Evolutionary conservation across 805 yeast species (phyloP), one percentile per base, ranked within the genome.

Genomic region (Aciculoconidium aculeatum): DNA sequence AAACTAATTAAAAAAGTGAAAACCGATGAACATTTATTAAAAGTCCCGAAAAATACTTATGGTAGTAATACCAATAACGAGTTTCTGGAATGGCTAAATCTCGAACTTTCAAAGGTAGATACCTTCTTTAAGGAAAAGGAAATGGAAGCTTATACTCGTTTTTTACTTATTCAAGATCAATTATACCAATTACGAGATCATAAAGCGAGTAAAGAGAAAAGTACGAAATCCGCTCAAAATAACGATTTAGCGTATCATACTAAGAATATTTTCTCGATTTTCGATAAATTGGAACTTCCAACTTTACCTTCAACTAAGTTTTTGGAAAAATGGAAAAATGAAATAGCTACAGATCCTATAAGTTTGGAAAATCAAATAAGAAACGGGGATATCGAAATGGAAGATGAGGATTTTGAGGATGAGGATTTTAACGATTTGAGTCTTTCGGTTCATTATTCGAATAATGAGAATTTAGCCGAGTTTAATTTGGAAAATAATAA

Each of bases 21-120:
- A 15, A 28, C 20, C 4, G 15, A 15, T n/a, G 23, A 43, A 42
- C 4, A 47, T 45, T 21, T 46, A 57, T n/a, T 12, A 31, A 11
- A 30, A 31, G 20, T 22, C 27, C 18, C 27, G 21, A 14, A 25
- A 27, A 7, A n/a, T n/a, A n/a, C 7, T 6, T n/a, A n/a, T n/a
- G n/a, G n/a, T n/a, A n/a, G n/a, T n/a, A n/a, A n/a, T n/a, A n/a
- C n/a, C n/a, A n/a, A n/a, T n/a, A n/a, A n/a, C n/a, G 70, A 69
- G 30, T 86, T 85, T 39, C 39, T 67, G n/a, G 49, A 43, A 2
- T 85, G 94, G 94, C 65, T 85, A 4, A 80, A 81, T 31, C 30
- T 42, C 0, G 80, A 85, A 49, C 58, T 79, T 15, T 39, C 30
- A 4, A 80, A 76, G 49, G 78, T 84, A 6, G 76, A 81, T 21